A percentile compares a stretch with the other conserved stretches of the same genome.
These are phyloP conservation scores for Celoporthe dispersa DNA, from an alignment of 2,329 filamentous ascomycete species.

Conservation along the genomic window DNA sequence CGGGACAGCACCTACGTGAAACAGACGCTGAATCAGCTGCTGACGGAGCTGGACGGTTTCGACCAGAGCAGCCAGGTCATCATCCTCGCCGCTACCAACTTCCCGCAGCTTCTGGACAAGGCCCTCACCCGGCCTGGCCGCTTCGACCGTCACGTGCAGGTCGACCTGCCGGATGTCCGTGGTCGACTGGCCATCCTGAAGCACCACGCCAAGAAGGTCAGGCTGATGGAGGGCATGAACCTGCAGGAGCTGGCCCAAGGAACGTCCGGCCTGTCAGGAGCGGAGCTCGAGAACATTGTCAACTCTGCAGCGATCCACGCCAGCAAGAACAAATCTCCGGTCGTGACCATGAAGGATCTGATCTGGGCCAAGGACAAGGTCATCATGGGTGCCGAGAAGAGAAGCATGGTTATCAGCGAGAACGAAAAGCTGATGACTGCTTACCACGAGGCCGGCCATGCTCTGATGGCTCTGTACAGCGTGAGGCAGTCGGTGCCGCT, in stretches of 20 bases:
- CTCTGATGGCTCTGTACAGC: slow-evolving; percentile 84
- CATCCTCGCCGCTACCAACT: slow-evolving; percentile 95
- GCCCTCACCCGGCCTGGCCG: slow-evolving; percentile 91
- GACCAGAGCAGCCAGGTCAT: slow-evolving; percentile 94
- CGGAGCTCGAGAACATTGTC: slow-evolving; percentile 94
- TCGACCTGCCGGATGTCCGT: slow-evolving; percentile 88
- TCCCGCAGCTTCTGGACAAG: slow-evolving; percentile 92
- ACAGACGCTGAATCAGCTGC: slow-evolving; percentile 94
- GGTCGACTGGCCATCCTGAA: slow-evolving; percentile 91
- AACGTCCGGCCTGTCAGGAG: slow-evolving; percentile 90
- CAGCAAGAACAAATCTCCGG: slow-evolving; percentile 79
- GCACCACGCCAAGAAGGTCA: slow-evolving; percentile 92
- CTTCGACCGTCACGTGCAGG: slow-evolving; percentile 90
- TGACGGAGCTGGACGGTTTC: slow-evolving; percentile 97
- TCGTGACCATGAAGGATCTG: slow-evolving; percentile 79
- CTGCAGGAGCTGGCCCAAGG: slow-evolving; percentile 82
- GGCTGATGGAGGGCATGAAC: slow-evolving; percentile 79
- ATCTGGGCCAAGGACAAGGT: slow-evolving; percentile 99
- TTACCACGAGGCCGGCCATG: slow-evolving; percentile 97
- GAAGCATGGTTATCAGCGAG: slow-evolving; percentile 85
- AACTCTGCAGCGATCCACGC: slow-evolving; percentile 95
- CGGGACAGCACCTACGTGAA: slow-evolving; percentile 94
- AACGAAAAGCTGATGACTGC: slow-evolving; percentile 97
- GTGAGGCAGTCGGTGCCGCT: slow-evolving; percentile 73
- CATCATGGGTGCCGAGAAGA: slow-evolving; percentile 92